Base-by-base conservation (phyloP, 1,139 yeast species). In the Komagataea norvegica region DNA sequence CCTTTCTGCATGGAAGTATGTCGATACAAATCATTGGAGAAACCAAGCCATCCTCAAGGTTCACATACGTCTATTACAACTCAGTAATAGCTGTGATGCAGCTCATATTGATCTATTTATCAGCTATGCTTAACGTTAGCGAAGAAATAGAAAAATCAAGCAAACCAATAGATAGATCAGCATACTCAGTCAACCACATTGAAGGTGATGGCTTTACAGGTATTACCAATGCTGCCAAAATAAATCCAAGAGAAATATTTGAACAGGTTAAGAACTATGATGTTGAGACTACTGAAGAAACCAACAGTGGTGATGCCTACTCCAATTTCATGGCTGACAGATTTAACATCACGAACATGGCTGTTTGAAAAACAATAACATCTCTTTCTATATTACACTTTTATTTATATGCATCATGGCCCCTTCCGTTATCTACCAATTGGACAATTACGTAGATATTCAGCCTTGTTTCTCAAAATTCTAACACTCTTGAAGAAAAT, bases 401-500 rank as follows among this genome's bases (percentile, higher is more conserved):
- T 16, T 27, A 27, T 25, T 16, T 21, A 16, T n/a, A 36, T 36
- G 39, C 35, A 31, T 36, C 22, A 31, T 31, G 29, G 27, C 32
- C 26, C 13, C 14, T 6, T 13, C 15, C 21, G 27, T 36, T 25
- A 39, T 36, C 43, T 84, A 37, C 80, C 73, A 46, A 83, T 81
- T 40, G 91, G 91, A 61, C 91, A 83, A 55, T 69, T 77, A 60
- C 83, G 77, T 60, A 88, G 71, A 56, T 82, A 82, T 49, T 79
- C 81, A 25, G 94, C 95, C 67, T 91, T 91, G 58, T 80, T 80
- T 63, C 79, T 84, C 61, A 91, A 71, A 40, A 87, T 79, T 59
- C 91, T 74, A 41, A 91, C 84, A 43, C 93, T 78, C 63, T 91
- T 91, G 65, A 85, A 79, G 64, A 91, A 91, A 39, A 91, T 87